Evolutionary conservation across 352 stramenopile species (phyloP).

Genomic region (Peronospora farinosa): DNA sequence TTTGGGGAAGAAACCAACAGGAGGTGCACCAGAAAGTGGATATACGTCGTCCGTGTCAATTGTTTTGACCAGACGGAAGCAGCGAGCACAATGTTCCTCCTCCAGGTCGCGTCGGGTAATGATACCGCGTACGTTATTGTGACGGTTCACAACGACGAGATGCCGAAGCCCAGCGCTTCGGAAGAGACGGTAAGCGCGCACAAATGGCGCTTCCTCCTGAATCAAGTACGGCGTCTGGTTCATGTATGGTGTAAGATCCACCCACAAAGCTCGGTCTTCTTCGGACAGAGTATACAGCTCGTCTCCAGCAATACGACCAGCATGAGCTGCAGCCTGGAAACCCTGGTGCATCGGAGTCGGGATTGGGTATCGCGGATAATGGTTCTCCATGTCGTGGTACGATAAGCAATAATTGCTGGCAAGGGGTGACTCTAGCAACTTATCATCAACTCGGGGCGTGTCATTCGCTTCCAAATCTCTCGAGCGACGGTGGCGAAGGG

Average conservation of each 20-base stretch:
- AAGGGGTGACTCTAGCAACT: conserved; percentile 34
- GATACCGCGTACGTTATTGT: conserved; percentile 88
- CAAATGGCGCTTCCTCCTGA: conserved; percentile 92
- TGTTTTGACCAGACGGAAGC: conserved; percentile 70
- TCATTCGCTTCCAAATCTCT: conserved; percentile 23
- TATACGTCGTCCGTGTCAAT: conserved; percentile 68
- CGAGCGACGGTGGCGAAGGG: conserved; percentile 20
- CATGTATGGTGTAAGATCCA: conserved; percentile 95
- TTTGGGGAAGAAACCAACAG: conserved; percentile 57
- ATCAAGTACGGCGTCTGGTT: conserved; percentile 95
- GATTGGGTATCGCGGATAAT: conserved; percentile 80
- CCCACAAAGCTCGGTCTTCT: conserved; percentile 87
- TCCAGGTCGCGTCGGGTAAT: conserved; percentile 81
- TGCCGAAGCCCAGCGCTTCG: conserved; percentile 94
- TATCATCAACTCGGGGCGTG: conserved; percentile 38
- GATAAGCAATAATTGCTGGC: conserved; percentile 55
- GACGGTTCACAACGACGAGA: conserved; percentile 89
- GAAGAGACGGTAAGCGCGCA: conserved; percentile 95
- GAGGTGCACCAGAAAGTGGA: conserved; percentile 44
- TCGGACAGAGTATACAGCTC: conserved; percentile 54
- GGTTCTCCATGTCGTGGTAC: conserved; percentile 74
- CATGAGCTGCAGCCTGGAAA: conserved; percentile 23
- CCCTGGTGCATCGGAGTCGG: conserved; percentile 39
- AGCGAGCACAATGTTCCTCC: conserved; percentile 73
- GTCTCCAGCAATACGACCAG: conserved; percentile 27